Base-by-base conservation (phyloP, 106 monocot species). In the Apostasia ramifera region DNA sequence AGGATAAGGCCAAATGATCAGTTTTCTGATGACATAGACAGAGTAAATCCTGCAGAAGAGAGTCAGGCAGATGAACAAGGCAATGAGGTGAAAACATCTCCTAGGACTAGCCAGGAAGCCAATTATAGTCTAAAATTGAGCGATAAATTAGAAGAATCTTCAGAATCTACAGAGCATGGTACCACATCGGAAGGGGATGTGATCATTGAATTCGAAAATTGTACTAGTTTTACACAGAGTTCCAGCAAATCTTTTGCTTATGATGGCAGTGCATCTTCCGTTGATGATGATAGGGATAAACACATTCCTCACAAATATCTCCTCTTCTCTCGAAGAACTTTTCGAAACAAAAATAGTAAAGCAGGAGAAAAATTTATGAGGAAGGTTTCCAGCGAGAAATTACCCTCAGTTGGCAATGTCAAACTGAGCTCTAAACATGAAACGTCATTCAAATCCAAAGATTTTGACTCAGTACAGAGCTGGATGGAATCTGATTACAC, bases 391-490 rank as follows among this genome's bases (percentile, higher is more conserved):
- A 7, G 48, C 48, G 65, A 65, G 9, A 65, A 14, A 47, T 26
- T 65, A 2, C 43, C 6, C 26, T 65, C 65, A 4, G 41, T 44
- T 1, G 2, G 9, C 44, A 44, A 11, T 11, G 44, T 10, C 11
- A 13, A 62, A 62, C 60, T 47, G 5, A 63, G 63, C 47, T 42
- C 26, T 38, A 71, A 55, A 46, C 55, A 42, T 67, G 40, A 77
- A 1, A 45, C 53, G 3, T 85, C 86, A 9, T 59, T 75, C 2
- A 67, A 55, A 1, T 82, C 88, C 14, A 73, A 80, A 64, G 75
- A 75, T 54, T 84, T 79, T 61, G 71, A 78, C 55, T 86, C 81
- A 4, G 71, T 72, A 8, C 66, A 13, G 57, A 81, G 74, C 54
- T 74, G 74, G 71, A 68, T 79, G 48, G 81, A 79, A 41, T 67